A percentile compares a stretch with the other conserved stretches of the same genome.
Evolutionary conservation across 73 alveolate genomes (phyloP).

Genomic region (Paramecium pentaurelia): DNA sequence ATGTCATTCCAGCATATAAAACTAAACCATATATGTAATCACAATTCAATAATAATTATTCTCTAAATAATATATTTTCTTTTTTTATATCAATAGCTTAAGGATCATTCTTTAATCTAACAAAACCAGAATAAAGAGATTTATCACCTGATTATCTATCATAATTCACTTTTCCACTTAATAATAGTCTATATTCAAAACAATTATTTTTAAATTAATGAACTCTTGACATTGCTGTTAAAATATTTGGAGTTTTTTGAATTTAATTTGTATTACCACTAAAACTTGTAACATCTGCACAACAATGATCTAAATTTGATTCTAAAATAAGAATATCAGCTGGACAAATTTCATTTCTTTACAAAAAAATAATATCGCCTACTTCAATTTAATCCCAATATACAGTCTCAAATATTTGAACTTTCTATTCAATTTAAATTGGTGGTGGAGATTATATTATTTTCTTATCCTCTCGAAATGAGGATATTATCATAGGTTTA

Average conservation of each 20-base stretch:
- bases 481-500: background rate
- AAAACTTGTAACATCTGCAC: constrained; percentile 1
- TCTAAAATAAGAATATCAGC: constrained; percentile 49
- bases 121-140: background rate
- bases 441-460: background rate
- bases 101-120: constrained; percentile 11
- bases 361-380: constrained; percentile 23
- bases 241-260: background rate
- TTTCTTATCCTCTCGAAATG: background rate
- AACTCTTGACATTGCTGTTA: background rate
- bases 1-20: background rate
- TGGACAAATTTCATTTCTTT: constrained; percentile 46
- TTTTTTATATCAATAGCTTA: background rate
- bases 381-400: constrained; percentile 27
- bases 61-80: background rate
- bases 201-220: background rate
- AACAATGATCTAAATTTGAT: background rate
- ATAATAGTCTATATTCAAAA: background rate
- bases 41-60: background rate
- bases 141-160: background rate
- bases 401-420: background rate
- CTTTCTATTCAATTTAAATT: background rate
- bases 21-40: constrained; percentile 10
- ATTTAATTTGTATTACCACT: background rate
- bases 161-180: background rate